These are phyloP conservation scores for Xylariaceae sp. DNA, from an alignment of 2,329 filamentous ascomycete species.

Conservation along the genomic window DNA sequence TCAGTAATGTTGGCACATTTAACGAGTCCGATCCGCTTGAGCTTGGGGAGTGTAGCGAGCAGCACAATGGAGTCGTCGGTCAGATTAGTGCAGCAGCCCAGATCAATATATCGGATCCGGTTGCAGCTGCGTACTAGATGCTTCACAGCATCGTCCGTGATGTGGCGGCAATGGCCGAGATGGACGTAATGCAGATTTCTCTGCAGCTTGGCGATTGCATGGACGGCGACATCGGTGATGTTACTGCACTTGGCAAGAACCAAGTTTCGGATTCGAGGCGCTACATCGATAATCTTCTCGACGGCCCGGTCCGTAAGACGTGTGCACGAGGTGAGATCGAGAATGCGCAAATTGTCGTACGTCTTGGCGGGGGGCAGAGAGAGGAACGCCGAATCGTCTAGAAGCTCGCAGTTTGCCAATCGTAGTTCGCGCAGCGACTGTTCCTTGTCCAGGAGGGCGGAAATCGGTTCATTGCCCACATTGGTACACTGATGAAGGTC, in stretches of 20 bases:
- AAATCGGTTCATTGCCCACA: slow-evolving; percentile 79
- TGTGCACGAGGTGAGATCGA: slow-evolving; percentile 86
- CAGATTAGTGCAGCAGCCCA: slow-evolving; percentile 87
- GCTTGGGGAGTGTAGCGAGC: slow-evolving; percentile 80
- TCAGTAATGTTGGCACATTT: slow-evolving; percentile 92
- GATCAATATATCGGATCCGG: slow-evolving; percentile 91
- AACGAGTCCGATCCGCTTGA: slow-evolving; percentile 90
- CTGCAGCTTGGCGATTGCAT: slow-evolving; percentile 79
- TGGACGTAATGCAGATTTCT: slow-evolving; percentile 98
- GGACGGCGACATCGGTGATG: slow-evolving; percentile 83
- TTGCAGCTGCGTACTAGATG: slow-evolving; percentile 81
- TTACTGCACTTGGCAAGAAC: slow-evolving; percentile 91
- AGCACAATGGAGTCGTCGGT: slow-evolving; percentile 83
- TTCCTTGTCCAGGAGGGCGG: slow-evolving; percentile 70
- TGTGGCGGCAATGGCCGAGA: slow-evolving; percentile 84
- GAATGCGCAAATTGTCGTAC: slow-evolving; percentile 85
- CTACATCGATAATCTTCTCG: slow-evolving; percentile 77
- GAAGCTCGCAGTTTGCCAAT: slow-evolving; percentile 75
- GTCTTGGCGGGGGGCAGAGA: slow-evolving; percentile 61
- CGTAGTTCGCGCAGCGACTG: slow-evolving; percentile 85
- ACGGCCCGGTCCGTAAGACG: slow-evolving; percentile 82
- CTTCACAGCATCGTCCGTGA: slow-evolving; percentile 85
- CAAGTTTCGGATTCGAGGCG: slow-evolving; percentile 83
- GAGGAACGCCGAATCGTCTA: slow-evolving; percentile 85
- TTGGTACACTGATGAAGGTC: slow-evolving; percentile 81